Conservation (phyloP, 164 flowering plant species). For the Akebia trifoliata region DNA sequence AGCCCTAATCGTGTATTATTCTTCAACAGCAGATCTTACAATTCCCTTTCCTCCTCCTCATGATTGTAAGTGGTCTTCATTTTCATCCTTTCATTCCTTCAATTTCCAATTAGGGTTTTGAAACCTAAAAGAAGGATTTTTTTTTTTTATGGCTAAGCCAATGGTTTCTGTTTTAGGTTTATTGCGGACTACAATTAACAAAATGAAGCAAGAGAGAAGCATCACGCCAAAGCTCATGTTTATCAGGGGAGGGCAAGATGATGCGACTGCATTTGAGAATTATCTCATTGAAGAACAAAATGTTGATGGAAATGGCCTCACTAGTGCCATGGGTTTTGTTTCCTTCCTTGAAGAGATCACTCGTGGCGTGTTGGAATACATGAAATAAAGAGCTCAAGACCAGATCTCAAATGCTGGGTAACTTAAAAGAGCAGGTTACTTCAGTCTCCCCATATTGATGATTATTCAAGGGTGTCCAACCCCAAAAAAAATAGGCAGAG, state of each 20-base stretch:
- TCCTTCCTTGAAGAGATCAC: conserved; percentile 81
- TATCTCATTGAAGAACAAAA: conserved; percentile 95
- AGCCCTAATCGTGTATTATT: conserved; percentile 81
- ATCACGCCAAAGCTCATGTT: conserved; percentile 86
- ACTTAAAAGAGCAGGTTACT: background rate
- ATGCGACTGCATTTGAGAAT: conserved; percentile 78
- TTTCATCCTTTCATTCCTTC: background rate
- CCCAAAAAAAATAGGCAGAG: background rate
- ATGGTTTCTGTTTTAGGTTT: conserved; percentile 45
- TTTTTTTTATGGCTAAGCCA: conserved; percentile 2
- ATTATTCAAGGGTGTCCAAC: background rate
- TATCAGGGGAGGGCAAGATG: conserved; percentile 84
- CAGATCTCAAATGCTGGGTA: background rate
- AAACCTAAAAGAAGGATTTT: background rate
- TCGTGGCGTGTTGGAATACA: conserved; percentile 62
- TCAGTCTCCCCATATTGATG: background rate
- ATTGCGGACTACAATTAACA: conserved; percentile 72
- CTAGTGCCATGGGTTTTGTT: conserved; percentile 79
- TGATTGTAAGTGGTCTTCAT: conserved; percentile 61
- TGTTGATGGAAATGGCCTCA: conserved; percentile 80
- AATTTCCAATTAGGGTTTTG: background rate
- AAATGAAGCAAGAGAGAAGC: conserved; percentile 85
- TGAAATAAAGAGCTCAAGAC: conserved; percentile 33
- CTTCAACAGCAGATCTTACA: conserved; percentile 85
- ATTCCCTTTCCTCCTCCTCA: conserved; percentile 98